These are phyloP conservation scores for Beauveria medogensis DNA, from an alignment of 2,329 filamentous ascomycete genomes.

Conservation along the genomic window DNA sequence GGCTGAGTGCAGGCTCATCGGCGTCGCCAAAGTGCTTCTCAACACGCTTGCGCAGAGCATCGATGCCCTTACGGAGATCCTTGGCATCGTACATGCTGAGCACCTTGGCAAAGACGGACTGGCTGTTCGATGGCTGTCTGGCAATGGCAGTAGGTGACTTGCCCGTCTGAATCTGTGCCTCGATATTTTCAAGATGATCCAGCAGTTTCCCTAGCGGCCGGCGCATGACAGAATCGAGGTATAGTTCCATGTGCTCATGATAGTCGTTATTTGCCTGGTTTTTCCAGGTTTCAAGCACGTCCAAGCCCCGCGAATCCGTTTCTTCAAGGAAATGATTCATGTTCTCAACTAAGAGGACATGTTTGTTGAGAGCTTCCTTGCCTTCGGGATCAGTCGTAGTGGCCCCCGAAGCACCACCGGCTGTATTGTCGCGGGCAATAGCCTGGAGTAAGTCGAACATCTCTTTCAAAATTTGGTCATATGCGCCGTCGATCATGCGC, in stretches of 20 bases:
- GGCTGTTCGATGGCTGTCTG: constrained; percentile 73
- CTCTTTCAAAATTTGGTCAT: constrained; percentile 78
- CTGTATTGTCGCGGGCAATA: constrained; percentile 68
- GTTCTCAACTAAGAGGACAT: constrained; percentile 95
- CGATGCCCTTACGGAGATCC: constrained; percentile 84
- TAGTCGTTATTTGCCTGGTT: constrained; percentile 71
- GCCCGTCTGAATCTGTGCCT: constrained; percentile 57
- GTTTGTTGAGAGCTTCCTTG: constrained; percentile 94
- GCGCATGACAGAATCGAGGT: constrained; percentile 80
- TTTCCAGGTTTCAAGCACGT: constrained; percentile 76
- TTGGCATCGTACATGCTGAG: constrained; percentile 72
- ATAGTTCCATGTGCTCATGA: constrained; percentile 77
- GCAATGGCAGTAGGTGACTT: constrained; percentile 59
- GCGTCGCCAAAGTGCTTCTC: constrained; percentile 96
- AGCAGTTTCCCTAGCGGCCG: constrained; percentile 83
- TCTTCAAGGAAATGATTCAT: constrained; percentile 98
- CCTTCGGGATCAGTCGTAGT: constrained; percentile 61
- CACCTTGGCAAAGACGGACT: constrained; percentile 77
- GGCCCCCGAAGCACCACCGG: constrained; percentile 33
- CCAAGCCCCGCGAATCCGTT: constrained; percentile 65
- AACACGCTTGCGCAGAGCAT: constrained; percentile 79
- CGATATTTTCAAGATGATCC: constrained; percentile 85
- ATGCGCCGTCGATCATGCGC: constrained; percentile 75
- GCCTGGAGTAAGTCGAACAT: constrained; percentile 98
- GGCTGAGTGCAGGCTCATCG: constrained; percentile 62